Percentiles rank a stretch among this genome's conserved stretches.
Conservation (phyloP, 2,329 filamentous ascomycete genomes). For the Colletotrichum scovillei region DNA sequence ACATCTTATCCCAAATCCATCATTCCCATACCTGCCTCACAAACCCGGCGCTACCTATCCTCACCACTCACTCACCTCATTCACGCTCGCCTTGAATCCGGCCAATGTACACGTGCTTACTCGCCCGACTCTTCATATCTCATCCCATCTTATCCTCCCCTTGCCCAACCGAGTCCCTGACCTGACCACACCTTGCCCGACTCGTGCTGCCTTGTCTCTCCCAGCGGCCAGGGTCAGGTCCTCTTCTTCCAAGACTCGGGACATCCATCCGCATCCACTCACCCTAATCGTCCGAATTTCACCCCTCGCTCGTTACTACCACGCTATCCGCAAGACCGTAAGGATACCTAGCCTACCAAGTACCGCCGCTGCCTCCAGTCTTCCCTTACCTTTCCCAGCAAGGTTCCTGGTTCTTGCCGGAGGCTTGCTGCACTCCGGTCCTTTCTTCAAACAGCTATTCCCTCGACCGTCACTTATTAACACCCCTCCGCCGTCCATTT, state of each 20-base stretch:
- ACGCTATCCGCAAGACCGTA: neutral
- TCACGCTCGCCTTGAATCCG: neutral
- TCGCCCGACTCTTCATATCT: neutral
- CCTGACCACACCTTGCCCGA: conserved; percentile 3
- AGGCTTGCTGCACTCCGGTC: conserved; percentile 21
- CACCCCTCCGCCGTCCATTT: conserved; percentile 30
- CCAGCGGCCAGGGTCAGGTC: conserved; percentile 12
- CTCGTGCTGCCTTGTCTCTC: conserved; percentile 18
- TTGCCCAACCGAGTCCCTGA: neutral
- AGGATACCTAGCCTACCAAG: no score
- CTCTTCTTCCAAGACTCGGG: conserved; percentile 17
- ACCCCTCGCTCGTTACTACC: conserved; percentile 30
- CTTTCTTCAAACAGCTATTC: conserved; percentile 26
- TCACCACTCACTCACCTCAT: neutral
- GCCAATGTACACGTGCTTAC: neutral
- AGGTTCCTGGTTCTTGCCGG: conserved; percentile 20
- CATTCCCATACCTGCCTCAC: conserved; percentile 20
- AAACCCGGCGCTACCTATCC: neutral
- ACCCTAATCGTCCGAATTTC: conserved; percentile 32
- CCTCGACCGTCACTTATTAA: conserved; percentile 28
- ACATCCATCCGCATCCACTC: conserved; percentile 27
- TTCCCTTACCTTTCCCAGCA: conserved; percentile 28
- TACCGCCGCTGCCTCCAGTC: neutral
- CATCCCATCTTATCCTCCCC: neutral
- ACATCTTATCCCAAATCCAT: neutral